Base-by-base conservation (phyloP, 78 protist genomes). In the Dictyostelium purpureum region DNA sequence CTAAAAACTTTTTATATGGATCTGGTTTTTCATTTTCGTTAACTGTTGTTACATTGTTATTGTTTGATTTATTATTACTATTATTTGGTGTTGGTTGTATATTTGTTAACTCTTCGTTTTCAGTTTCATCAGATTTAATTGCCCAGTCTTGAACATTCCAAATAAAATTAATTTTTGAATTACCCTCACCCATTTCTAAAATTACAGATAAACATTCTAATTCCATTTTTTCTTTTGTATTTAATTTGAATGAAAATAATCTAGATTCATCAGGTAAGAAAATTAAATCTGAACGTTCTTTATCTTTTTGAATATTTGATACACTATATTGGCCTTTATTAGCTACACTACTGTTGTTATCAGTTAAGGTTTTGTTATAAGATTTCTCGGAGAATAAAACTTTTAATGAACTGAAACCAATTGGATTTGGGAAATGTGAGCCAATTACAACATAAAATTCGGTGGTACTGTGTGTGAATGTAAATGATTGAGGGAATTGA, bases 71-170 rank as follows among this genome's bases (percentile, higher is more conserved):
- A 24, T 16, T 65, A 24, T 63, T 14, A 61, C 4, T 61, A 4
- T 21, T 14, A 24, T 31, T 24, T 28, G 74, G 2, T 65, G 43
- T 6, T 18, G 73, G 1, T 67, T 45, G n/a, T n/a, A 51, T 10
- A 40, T 18, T 6, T 24, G 42, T n/a, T 35, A 56, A 37, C 11
- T 2, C 4, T n/a, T 82, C 79, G 3, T 52, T 43, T 9, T 82
- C 79, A 26, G 73, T 70, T n/a, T 73, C 83, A 61, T 85, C 92
- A 21, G 80, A 73, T 73, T 85, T 85, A 33, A 85, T 73, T 2
- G 92, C 92, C 92, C 92, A 85, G n/a, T 85, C 82, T n/a, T 66
- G 66, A 73, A 85, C 77, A 33, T 85, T 85, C 92, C 92, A 85
- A 61, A 63, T 6, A 14, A 73, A 85, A 18, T 85, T 85, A 19